Conservation (phyloP, 257 asterid species). For the Eucommia ulmoides region DNA sequence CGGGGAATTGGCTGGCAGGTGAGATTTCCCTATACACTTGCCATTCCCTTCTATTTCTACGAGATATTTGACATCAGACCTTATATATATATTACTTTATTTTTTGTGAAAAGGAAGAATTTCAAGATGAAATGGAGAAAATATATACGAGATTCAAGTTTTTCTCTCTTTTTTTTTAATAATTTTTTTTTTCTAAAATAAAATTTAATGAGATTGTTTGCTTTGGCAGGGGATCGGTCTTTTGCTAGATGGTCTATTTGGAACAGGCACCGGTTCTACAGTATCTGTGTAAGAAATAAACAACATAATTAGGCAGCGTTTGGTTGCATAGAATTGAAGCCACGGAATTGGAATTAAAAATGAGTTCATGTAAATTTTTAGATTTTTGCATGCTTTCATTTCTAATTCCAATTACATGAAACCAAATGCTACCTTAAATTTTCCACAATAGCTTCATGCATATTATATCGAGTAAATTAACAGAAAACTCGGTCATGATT, state of each 20-base stretch:
- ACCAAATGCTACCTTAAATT: too few species aligned
- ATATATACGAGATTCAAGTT: neutral
- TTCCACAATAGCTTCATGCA: conserved; percentile 1
- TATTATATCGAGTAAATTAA: neutral
- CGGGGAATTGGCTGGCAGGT: conserved; percentile 99
- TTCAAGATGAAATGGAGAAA: neutral
- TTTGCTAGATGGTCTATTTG: conserved; percentile 86
- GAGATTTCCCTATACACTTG: conserved; percentile 1
- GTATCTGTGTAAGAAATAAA: conserved; percentile 83
- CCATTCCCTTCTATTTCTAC: too few species aligned
- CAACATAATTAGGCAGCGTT: too few species aligned
- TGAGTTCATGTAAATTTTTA: too few species aligned
- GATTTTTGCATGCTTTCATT: too few species aligned
- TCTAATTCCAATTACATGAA: too few species aligned
- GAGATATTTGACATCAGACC: neutral
- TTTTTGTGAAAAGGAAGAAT: neutral
- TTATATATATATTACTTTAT: neutral
- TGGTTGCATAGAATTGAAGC: too few species aligned
- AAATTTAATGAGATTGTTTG: neutral
- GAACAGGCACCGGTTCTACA: conserved; percentile 86
- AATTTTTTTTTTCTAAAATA: neutral
- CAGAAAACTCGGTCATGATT: conserved; percentile 4
- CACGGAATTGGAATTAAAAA: too few species aligned
- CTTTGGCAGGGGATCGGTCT: conserved; percentile 80
- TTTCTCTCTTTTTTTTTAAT: neutral